Evolutionary conservation across 1,284 basidiomycete species (phyloP).

Genomic region (Chalciporus sp.): DNA sequence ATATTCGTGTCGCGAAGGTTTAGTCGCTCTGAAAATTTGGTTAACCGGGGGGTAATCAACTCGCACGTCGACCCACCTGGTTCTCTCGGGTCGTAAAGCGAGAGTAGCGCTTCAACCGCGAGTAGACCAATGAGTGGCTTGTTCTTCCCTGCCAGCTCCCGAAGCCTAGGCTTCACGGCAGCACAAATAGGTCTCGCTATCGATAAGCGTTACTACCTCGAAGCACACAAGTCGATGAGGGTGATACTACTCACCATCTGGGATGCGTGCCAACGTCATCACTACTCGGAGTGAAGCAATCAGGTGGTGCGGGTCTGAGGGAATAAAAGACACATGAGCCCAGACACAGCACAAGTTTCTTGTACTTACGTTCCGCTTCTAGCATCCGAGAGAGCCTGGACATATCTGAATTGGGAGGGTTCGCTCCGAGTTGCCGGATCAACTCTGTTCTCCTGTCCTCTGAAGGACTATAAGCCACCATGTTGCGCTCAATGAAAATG

Average conservation of each 20-base stretch:
- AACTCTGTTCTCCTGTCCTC: constrained; percentile 11
- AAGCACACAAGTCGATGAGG: too few species aligned
- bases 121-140: constrained; percentile 20
- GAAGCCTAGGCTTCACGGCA: constrained; percentile 8
- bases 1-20: constrained; percentile 5
- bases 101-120: constrained; percentile 23
- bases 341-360: neutral
- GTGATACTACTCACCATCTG: constrained; percentile 7
- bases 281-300: constrained; percentile 22
- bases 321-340: neutral
- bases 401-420: neutral
- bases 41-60: neutral
- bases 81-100: constrained; percentile 8
- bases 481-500: neutral
- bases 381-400: constrained; percentile 22
- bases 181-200: constrained; percentile 13
- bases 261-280: constrained; percentile 16
- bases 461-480: constrained; percentile 4
- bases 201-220: neutral
- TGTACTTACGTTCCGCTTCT: constrained; percentile 8
- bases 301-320: constrained; percentile 13
- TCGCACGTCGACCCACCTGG: neutral
- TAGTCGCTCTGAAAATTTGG: constrained; percentile 7
- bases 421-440: constrained; percentile 10
- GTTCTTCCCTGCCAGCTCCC: constrained; percentile 14